phyloP scores from a whole-genome alignment of 2,329 filamentous ascomycete species.

The Exophiala spinifera region DNA sequence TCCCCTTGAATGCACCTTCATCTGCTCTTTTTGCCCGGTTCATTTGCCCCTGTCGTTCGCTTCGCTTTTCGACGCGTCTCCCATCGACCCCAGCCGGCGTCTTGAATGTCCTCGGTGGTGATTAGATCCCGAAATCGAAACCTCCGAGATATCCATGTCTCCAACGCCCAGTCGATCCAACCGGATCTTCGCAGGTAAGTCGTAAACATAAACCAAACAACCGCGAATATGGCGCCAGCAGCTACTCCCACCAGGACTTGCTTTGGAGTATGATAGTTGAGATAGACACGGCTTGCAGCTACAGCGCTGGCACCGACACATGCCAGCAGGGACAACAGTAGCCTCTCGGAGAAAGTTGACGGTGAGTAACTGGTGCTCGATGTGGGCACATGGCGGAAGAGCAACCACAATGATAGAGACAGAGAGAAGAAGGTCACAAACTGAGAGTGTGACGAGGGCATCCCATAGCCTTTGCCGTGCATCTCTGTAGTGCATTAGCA shows the following conservation, averaged over 20 bases:
- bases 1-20: not conserved
- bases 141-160: constrained; percentile 60
- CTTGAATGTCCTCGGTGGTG: constrained; percentile 80
- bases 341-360: constrained; percentile 52
- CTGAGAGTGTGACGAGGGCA: constrained; percentile 94
- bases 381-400: constrained; percentile 62
- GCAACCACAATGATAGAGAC: constrained; percentile 77
- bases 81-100: constrained; percentile 94
- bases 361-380: constrained; percentile 42
- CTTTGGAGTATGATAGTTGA: constrained; percentile 84
- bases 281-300: constrained; percentile 79
- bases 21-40: constrained; percentile 10
- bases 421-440: constrained; percentile 90
- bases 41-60: not conserved
- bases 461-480: constrained; percentile 91
- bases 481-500: constrained; percentile 50
- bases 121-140: constrained; percentile 79
- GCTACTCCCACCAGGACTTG: constrained; percentile 80
- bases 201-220: constrained; percentile 76
- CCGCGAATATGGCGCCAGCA: constrained; percentile 68
- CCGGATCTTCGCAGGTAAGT: constrained; percentile 64
- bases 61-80: constrained; percentile 52
- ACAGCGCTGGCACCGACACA: constrained; percentile 64
- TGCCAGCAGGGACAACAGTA: constrained; percentile 56
- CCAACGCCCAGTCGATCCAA: constrained; percentile 68